These are phyloP conservation scores for Leccinum obscurum DNA, from an alignment of 768 basidiomycete genomes.

Conservation along the genomic window DNA sequence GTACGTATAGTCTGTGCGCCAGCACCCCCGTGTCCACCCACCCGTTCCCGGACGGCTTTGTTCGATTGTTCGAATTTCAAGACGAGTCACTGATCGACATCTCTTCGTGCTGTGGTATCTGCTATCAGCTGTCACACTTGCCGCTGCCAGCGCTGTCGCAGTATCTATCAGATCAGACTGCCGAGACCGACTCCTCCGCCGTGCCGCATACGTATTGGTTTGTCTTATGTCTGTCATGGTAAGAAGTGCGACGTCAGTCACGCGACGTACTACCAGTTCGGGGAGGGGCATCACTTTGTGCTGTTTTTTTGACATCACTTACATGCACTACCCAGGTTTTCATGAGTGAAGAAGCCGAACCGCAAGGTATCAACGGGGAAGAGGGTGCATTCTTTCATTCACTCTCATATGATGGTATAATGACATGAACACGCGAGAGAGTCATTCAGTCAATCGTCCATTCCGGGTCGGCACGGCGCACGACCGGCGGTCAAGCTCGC, in stretches of 20 bases:
- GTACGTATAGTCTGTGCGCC: not conserved
- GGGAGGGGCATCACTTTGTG: no score
- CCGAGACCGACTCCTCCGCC: not conserved
- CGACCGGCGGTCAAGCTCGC: not conserved
- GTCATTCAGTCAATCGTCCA: no score
- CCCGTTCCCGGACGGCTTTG: no score
- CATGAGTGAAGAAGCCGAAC: not conserved
- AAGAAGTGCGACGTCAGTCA: not conserved
- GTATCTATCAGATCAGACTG: not conserved
- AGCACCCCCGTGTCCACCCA: no score
- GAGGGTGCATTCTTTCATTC: not conserved
- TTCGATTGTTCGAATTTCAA: no score
- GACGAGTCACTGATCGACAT: no score
- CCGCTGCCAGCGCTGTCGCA: not conserved
- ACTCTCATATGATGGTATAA: not conserved
- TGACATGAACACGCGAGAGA: not conserved
- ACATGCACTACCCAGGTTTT: not conserved
- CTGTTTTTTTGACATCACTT: not conserved
- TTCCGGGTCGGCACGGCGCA: not conserved
- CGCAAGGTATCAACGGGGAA: not conserved
- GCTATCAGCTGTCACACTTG: not conserved
- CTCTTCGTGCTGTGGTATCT: no score
- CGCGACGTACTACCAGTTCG: not conserved
- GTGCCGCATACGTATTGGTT: not conserved
- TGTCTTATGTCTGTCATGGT: not conserved